Conservation (phyloP, 2,329 filamentous ascomycete genomes). For the Aspergillus sojae region DNA sequence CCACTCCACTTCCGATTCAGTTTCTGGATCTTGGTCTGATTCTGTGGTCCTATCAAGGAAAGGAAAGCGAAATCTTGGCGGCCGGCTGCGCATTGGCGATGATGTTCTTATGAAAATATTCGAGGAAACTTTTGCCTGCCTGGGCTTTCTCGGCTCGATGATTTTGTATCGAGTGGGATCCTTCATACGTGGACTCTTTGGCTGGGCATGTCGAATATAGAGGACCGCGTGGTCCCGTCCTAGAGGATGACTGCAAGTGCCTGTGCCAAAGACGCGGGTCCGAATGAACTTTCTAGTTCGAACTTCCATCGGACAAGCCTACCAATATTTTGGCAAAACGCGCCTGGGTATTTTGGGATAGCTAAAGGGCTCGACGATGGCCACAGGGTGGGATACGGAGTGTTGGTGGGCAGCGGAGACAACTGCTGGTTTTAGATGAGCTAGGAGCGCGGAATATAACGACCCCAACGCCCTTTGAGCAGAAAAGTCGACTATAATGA, state of each 20-base stretch:
- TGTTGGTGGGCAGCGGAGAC: not conserved
- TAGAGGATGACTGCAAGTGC: constrained; percentile 16
- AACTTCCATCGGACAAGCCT: constrained; percentile 22
- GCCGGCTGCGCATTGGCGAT: constrained; percentile 14
- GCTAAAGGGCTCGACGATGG: not conserved
- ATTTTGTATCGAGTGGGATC: constrained; percentile 11
- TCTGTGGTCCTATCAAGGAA: constrained; percentile 17
- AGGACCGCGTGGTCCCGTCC: constrained; percentile 19
- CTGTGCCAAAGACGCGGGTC: constrained; percentile 16
- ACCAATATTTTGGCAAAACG: constrained; percentile 20
- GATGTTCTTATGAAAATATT: constrained; percentile 8
- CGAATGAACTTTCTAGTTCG: constrained; percentile 25
- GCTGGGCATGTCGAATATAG: constrained; percentile 14
- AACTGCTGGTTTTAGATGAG: not conserved
- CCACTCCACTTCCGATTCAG: not conserved
- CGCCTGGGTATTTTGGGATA: constrained; percentile 13
- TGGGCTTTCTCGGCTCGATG: constrained; percentile 12
- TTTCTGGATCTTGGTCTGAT: not conserved
- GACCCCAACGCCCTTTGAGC: not conserved
- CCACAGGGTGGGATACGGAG: not conserved
- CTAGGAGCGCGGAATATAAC: not conserved
- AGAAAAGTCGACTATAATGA: not conserved
- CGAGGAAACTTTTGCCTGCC: not conserved
- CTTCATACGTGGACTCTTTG: not conserved
- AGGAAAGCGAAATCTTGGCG: constrained; percentile 16